Percentiles rank a stretch among this genome's conserved stretches.
Conservation (phyloP, 1,284 basidiomycete genomes). For the Tetrapyrgos nigripes region DNA sequence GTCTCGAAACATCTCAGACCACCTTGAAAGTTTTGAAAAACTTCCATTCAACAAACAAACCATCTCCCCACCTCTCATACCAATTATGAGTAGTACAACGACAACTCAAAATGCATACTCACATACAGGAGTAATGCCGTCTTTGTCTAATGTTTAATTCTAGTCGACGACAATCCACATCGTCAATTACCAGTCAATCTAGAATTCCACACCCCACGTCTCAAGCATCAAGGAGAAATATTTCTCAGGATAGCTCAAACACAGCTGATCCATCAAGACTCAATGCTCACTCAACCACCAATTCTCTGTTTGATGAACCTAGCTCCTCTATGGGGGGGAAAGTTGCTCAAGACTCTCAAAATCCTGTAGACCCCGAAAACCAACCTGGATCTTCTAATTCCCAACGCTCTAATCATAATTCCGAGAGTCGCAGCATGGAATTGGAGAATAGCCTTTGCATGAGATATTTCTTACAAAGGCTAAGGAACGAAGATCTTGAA, state of each 20-base stretch:
- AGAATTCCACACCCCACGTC: background rate
- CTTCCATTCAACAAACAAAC: background rate
- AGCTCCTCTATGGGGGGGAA: no score
- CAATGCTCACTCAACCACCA: no score
- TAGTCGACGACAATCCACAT: background rate
- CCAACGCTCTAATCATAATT: background rate
- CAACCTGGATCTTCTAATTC: background rate
- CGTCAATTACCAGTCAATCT: background rate
- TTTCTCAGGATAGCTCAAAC: background rate
- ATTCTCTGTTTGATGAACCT: background rate
- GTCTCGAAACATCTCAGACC: background rate
- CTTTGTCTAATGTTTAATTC: background rate
- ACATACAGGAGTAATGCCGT: background rate
- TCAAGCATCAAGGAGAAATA: background rate
- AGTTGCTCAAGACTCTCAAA: no score
- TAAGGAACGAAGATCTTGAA: background rate
- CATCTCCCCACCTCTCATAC: background rate
- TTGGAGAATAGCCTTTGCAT: background rate
- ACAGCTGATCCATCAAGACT: background rate
- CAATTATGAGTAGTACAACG: background rate
- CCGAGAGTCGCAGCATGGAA: background rate
- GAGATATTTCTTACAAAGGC: background rate
- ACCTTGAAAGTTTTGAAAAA: background rate
- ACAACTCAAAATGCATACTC: background rate
- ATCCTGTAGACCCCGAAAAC: background rate